Percentiles rank a stretch among this genome's conserved stretches.
Conservation (phyloP, 2,329 filamentous ascomycete species). For the Mollisia scopiformis region DNA sequence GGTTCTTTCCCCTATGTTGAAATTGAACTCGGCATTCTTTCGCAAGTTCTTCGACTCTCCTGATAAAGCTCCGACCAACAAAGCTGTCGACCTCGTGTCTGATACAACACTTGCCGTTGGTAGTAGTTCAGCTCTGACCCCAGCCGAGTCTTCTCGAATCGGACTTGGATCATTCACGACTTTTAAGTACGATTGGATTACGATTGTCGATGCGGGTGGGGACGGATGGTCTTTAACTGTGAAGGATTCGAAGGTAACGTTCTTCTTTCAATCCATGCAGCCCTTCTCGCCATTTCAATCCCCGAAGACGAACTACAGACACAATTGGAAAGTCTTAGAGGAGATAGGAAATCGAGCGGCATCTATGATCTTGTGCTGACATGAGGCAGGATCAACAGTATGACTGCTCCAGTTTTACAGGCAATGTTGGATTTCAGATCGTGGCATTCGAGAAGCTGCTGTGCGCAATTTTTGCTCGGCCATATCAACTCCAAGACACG, state of each 20-base stretch:
- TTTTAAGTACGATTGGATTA: constrained; percentile 12
- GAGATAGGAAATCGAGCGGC: not conserved
- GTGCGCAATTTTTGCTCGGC: not conserved
- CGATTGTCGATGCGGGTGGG: constrained; percentile 7
- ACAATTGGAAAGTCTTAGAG: too few species aligned
- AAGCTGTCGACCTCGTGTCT: constrained; percentile 1
- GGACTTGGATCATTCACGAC: not conserved
- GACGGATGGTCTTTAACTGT: constrained; percentile 1
- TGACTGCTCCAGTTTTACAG: not conserved
- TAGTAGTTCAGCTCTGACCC: not conserved
- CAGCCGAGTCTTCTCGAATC: not conserved
- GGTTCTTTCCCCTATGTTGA: not conserved
- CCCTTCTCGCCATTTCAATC: too few species aligned
- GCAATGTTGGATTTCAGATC: not conserved
- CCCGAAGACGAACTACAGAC: too few species aligned
- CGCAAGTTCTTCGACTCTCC: not conserved
- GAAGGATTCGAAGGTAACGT: not conserved
- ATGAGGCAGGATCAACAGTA: not conserved
- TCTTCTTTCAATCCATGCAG: too few species aligned
- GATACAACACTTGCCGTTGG: not conserved
- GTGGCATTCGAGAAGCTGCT: not conserved
- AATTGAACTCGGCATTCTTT: not conserved
- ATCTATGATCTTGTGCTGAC: not conserved
- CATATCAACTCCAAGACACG: not conserved
- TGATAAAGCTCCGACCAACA: constrained; percentile 13